Conservation (phyloP, 164 flowering plant species). For the Sedum album region DNA sequence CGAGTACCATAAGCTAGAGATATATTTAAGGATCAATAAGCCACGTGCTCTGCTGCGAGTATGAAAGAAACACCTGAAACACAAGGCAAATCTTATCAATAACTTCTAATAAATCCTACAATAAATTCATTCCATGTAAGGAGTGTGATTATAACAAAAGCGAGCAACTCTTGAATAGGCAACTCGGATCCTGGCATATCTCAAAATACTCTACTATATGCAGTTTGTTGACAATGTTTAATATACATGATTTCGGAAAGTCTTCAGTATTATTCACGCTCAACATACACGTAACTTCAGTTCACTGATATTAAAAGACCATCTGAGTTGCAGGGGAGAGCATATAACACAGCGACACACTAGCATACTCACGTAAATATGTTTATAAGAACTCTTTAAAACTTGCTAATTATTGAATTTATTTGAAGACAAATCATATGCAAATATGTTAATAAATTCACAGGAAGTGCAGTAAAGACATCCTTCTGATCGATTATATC, state of each 20-base stretch:
- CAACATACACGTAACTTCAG: not conserved
- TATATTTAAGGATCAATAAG: not conserved
- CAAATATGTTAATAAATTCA: not conserved
- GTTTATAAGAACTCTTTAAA: too few species aligned
- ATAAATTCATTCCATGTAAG: not conserved
- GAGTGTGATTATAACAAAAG: too few species aligned
- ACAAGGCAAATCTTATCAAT: not conserved
- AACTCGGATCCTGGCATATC: too few species aligned
- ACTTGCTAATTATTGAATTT: too few species aligned
- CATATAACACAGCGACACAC: too few species aligned
- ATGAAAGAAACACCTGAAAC: not conserved
- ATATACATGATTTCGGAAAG: not conserved
- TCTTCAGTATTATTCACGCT: not conserved
- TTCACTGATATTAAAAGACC: not conserved
- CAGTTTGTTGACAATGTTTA: not conserved
- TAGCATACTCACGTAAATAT: too few species aligned
- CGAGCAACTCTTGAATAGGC: too few species aligned
- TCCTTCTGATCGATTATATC: not conserved
- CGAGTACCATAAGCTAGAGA: not conserved
- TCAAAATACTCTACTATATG: too few species aligned
- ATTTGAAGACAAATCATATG: too few species aligned
- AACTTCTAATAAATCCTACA: not conserved
- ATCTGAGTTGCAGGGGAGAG: not conserved
- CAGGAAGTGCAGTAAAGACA: not conserved
- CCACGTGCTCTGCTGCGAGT: not conserved